Percentiles rank a stretch among this genome's conserved stretches.
These are phyloP conservation scores for Vitis rotundifolia DNA, from an alignment of 164 flowering plant species.

Conservation along the genomic window DNA sequence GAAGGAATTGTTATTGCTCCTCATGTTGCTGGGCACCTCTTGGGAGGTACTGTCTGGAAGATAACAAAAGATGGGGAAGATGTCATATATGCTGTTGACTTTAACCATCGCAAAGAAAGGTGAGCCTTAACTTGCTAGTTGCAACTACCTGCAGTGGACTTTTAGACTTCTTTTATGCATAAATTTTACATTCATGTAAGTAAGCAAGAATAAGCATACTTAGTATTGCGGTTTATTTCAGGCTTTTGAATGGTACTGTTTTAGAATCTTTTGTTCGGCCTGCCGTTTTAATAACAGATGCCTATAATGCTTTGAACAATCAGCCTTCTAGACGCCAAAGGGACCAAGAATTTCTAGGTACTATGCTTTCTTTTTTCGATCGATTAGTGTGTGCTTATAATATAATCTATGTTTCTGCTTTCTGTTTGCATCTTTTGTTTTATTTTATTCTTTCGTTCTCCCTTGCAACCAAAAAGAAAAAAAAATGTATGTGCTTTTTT, in stretches of 20 bases:
- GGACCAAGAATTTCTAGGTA: constrained; percentile 88
- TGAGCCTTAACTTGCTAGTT: constrained; percentile 7
- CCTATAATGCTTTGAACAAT: constrained; percentile 88
- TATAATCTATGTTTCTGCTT: background rate
- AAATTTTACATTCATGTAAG: background rate
- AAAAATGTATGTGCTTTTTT: too few species aligned
- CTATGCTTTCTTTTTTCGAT: background rate
- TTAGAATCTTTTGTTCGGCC: constrained; percentile 88
- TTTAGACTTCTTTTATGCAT: background rate
- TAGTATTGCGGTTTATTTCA: constrained; percentile 29
- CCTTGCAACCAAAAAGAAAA: too few species aligned
- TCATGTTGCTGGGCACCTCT: constrained; percentile 93
- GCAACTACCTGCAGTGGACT: background rate
- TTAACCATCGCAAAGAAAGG: constrained; percentile 96
- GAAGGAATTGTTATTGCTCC: constrained; percentile 98
- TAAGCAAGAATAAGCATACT: constrained; percentile 2
- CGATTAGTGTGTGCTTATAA: background rate
- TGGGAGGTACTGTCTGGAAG: constrained; percentile 96
- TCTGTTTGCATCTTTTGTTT: background rate
- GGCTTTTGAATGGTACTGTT: constrained; percentile 93
- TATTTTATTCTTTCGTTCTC: background rate
- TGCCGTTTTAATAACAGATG: constrained; percentile 96
- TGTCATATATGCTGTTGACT: constrained; percentile 96
- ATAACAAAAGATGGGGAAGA: constrained; percentile 98
- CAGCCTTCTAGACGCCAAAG: constrained; percentile 80